These are phyloP conservation scores for Euryodendron excelsum DNA, from an alignment of 148 eudicot genomes.

Conservation along the genomic window DNA sequence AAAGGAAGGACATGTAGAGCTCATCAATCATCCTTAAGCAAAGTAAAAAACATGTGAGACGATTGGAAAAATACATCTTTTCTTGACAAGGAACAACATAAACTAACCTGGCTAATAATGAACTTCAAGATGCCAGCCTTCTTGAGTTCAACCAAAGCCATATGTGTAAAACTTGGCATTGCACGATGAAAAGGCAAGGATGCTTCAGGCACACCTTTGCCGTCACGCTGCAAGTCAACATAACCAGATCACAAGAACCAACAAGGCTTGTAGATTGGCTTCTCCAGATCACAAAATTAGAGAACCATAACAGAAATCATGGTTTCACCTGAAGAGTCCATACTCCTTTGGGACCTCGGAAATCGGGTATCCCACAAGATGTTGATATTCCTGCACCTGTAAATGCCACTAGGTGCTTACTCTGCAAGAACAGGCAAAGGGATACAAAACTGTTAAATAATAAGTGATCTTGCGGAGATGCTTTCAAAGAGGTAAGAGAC, in stretches of 20 bases:
- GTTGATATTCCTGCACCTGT: constrained; percentile 97
- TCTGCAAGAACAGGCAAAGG: constrained; percentile 44
- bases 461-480: not conserved
- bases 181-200: constrained; percentile 90
- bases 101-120: constrained; percentile 72
- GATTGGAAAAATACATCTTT: not conserved
- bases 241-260: constrained; percentile 7
- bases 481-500: not conserved
- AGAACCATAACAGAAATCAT: not conserved
- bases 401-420: constrained; percentile 88
- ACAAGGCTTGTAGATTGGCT: not conserved
- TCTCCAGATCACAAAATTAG: not conserved
- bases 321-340: constrained; percentile 87
- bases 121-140: constrained; percentile 76
- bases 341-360: constrained; percentile 91
- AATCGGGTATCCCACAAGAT: constrained; percentile 92
- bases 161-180: constrained; percentile 75
- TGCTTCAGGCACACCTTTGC: constrained; percentile 77
- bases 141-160: constrained; percentile 86
- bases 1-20: not conserved
- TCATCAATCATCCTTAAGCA: constrained; percentile 11
- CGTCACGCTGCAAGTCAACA: constrained; percentile 51
- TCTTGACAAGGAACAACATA: not conserved
- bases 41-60: not conserved
- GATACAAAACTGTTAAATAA: not conserved